Evolutionary conservation across 257 asterid species (phyloP).

Genomic region (Solanum habrochaites): DNA sequence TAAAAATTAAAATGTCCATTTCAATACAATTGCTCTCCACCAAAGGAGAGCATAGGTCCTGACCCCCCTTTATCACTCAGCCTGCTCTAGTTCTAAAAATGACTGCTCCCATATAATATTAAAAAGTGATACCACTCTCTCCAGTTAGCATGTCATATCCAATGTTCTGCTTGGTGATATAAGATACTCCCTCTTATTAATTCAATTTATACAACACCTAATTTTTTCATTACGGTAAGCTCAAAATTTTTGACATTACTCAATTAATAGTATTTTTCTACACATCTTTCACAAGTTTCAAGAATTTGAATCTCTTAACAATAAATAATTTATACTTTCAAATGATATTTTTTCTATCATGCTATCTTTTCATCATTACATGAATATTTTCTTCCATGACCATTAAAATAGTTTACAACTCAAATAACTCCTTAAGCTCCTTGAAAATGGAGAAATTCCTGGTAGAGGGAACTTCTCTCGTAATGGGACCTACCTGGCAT

Average conservation of each 20-base stretch:
- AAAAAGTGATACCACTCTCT: background rate
- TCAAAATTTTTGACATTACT: background rate
- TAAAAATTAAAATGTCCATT: background rate
- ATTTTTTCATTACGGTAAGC: background rate
- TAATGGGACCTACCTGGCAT: background rate
- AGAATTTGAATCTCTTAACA: background rate
- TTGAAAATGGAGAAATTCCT: background rate
- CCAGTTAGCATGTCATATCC: background rate
- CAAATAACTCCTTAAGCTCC: background rate
- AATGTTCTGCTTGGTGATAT: background rate
- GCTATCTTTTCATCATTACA: background rate
- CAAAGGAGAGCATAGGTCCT: background rate
- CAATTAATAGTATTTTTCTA: background rate
- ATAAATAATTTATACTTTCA: background rate
- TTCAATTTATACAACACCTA: background rate
- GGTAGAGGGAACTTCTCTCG: background rate
- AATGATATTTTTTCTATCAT: background rate
- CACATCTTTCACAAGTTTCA: background rate
- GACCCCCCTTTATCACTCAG: background rate
- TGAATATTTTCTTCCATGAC: background rate
- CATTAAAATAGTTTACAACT: background rate
- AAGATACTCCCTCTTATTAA: background rate
- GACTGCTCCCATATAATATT: background rate
- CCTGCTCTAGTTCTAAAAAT: background rate
- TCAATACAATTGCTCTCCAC: background rate